Conservation (phyloP, 192 early-diverging fungal genomes). For the Chytriomyces confervae region DNA sequence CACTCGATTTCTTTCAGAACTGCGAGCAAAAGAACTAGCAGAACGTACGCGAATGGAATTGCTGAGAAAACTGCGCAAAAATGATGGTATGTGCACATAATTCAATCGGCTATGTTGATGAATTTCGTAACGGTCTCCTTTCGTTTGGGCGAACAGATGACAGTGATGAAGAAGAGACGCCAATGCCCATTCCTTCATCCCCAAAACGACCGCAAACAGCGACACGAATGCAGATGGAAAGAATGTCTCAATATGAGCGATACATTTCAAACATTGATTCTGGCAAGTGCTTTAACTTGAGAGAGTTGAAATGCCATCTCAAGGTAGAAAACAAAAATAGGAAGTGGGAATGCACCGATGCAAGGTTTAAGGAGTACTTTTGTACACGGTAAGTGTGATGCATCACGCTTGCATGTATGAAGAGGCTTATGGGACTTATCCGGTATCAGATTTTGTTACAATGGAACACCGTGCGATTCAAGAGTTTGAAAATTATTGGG, state of each 20-base stretch:
- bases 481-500: slow-evolving; percentile 34
- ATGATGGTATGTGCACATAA: background rate
- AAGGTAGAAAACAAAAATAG: too few species aligned
- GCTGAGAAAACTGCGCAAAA: slow-evolving; percentile 9
- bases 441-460: slow-evolving; percentile 7
- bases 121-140: too few species aligned
- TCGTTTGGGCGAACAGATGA: background rate
- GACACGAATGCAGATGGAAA: background rate
- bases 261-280: background rate
- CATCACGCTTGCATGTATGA: too few species aligned
- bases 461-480: slow-evolving; percentile 20
- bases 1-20: slow-evolving; percentile 6
- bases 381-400: too few species aligned
- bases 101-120: too few species aligned
- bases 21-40: slow-evolving; percentile 34
- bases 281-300: background rate
- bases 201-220: background rate
- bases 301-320: too few species aligned
- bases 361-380: too few species aligned
- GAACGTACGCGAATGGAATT: slow-evolving; percentile 24
- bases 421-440: too few species aligned
- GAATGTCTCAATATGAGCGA: background rate
- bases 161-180: slow-evolving; percentile 19
- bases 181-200: background rate
- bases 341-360: too few species aligned